phyloP scores from a whole-genome alignment of 495 filamentous ascomycete species.

The Letharia columbiana region DNA sequence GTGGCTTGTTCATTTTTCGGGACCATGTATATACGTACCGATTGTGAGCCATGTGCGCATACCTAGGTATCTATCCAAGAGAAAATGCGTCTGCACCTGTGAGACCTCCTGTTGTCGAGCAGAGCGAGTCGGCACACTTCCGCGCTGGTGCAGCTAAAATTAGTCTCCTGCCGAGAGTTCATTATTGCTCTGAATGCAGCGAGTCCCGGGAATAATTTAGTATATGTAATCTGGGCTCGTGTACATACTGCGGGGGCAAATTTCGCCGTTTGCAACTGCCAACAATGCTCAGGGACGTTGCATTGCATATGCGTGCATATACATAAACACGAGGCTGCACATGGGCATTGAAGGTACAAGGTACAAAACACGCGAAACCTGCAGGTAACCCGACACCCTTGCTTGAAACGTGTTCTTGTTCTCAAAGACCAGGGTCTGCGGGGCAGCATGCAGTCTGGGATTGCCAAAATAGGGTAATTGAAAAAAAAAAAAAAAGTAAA shows the following conservation, averaged over 20 bases:
- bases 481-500: too few species aligned
- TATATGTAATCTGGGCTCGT: neutral
- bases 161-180: neutral
- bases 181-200: neutral
- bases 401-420: neutral
- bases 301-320: neutral
- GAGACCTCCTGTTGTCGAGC: neutral
- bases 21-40: neutral
- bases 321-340: conserved; percentile 5
- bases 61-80: neutral
- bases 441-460: neutral
- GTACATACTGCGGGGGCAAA: neutral
- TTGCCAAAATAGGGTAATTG: too few species aligned
- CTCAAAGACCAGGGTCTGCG: neutral
- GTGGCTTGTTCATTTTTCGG: neutral
- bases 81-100: neutral
- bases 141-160: neutral
- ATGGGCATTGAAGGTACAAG: neutral
- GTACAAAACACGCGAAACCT: conserved; percentile 1
- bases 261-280: conserved; percentile 2
- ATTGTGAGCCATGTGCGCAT: neutral
- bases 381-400: neutral
- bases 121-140: neutral
- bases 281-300: conserved; percentile 2
- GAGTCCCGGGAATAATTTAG: neutral